Base-by-base conservation (phyloP, 495 filamentous ascomycete genomes). In the Thozetella sp. region DNA sequence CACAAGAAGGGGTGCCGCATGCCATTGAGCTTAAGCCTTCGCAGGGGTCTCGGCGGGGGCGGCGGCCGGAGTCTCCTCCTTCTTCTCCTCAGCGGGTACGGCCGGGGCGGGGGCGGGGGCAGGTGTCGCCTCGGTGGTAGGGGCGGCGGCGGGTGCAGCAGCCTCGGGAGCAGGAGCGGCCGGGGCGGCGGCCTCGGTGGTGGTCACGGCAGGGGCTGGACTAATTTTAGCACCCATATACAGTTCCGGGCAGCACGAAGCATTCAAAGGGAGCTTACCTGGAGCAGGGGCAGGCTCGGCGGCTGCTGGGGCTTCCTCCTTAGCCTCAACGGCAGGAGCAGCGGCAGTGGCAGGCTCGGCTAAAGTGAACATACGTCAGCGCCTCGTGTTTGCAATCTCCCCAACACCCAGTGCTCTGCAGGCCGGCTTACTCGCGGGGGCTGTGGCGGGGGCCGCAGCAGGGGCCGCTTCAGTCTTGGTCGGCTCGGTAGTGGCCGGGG, bases 281-380 rank as follows among this genome's bases (percentile, higher is more conserved):
- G 30, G 15, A 34, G n/a, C 43, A 58, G 43, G 43, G 15, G 51
- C 50, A 26, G 60, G 52, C 0, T 59, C 52, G 27, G 56, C 58
- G 11, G 61, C 40, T 20, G 61, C 57, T 19, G 64, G n/a, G 57
- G 62, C 58, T 2, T 58, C 56, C 51, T 68, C 65, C 12, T 61
- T 63, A 51, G 58, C 57, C 2, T 58, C 53, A 48, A 64, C 66
- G 40, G 63, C 40, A 15, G 58, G 30, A 19, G 66, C 23, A n/a
- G 62, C 65, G 11, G 58, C 60, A 13, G 60, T 46, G 25, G 63
- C 53, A 13, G 53, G 53, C 53, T 55, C 26, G 27, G 53, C 53
- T 55, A 24, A 9, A 54, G 26, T 10, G 9, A 54, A 3, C 43
- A 3, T 3, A 19, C 24, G 30, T 55, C 19, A 55, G 53, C 20